Evolutionary conservation across 2,329 filamentous ascomycete genomes (phyloP).

Genomic region (Talaromyces marneffei): DNA sequence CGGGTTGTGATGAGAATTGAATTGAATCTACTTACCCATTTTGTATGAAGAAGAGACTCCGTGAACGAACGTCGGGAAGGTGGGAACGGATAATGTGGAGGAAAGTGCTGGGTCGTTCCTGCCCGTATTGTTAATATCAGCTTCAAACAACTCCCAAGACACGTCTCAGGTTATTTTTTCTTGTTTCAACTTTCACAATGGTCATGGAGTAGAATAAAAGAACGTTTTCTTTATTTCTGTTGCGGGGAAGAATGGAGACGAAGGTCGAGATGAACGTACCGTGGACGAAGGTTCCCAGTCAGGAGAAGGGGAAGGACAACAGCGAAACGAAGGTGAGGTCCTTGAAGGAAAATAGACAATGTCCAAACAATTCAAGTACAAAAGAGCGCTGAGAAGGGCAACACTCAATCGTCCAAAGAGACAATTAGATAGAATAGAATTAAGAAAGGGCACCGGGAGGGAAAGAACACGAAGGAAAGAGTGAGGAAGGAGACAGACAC

Average conservation of each 20-base stretch:
- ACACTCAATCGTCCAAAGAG: constrained; percentile 6
- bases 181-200: background rate
- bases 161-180: background rate
- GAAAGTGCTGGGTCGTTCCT: constrained; percentile 5
- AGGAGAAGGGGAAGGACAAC: constrained; percentile 7
- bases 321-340: constrained; percentile 3
- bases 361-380: constrained; percentile 1
- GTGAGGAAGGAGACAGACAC: background rate
- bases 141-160: background rate
- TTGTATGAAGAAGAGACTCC: constrained; percentile 4
- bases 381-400: background rate
- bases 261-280: constrained; percentile 6
- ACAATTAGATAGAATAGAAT: constrained; percentile 7
- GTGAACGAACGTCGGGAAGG: constrained; percentile 11
- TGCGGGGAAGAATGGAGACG: constrained; percentile 2
- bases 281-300: constrained; percentile 12
- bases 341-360: background rate
- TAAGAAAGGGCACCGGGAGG: background rate
- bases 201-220: background rate
- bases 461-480: background rate
- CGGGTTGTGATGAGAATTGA: background rate
- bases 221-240: background rate
- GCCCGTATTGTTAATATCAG: background rate
- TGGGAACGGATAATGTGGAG: background rate
- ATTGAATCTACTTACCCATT: constrained; percentile 11